These are phyloP conservation scores for Ceratobasidium sp. DNA, from an alignment of 1,284 basidiomycete genomes.

Conservation along the genomic window DNA sequence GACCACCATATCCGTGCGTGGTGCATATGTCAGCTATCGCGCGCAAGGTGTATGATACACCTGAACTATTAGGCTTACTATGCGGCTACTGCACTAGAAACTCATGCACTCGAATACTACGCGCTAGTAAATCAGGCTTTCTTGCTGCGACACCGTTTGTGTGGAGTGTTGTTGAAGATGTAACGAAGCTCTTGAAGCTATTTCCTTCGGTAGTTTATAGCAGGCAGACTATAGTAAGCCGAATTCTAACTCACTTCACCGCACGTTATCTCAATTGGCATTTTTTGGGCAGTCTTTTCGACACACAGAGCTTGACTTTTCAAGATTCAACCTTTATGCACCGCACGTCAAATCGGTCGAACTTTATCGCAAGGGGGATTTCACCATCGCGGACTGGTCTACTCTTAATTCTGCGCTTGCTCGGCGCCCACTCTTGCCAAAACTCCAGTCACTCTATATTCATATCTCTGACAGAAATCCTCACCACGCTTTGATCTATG, in stretches of 20 bases:
- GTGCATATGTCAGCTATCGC: background rate
- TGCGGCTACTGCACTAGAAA: background rate
- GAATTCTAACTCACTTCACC: no score
- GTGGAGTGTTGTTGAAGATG: background rate
- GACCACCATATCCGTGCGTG: no score
- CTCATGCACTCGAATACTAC: background rate
- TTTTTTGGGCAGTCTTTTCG: background rate
- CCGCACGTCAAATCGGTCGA: background rate
- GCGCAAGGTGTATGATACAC: background rate
- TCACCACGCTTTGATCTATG: no score
- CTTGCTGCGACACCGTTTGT: background rate
- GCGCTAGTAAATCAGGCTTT: background rate
- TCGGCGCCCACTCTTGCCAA: background rate
- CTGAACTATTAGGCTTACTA: background rate
- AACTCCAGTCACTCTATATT: background rate
- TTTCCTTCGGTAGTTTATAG: background rate
- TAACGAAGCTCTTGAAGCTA: background rate
- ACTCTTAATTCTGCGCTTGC: background rate
- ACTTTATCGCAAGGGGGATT: background rate
- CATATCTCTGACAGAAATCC: background rate
- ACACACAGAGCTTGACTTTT: background rate
- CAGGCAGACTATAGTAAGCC: no score
- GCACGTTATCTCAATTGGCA: background rate
- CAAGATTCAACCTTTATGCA: background rate
- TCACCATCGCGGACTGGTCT: background rate